These are phyloP conservation scores for Purpureocillium lavendulum DNA, from an alignment of 2,329 filamentous ascomycete genomes.

Conservation along the genomic window DNA sequence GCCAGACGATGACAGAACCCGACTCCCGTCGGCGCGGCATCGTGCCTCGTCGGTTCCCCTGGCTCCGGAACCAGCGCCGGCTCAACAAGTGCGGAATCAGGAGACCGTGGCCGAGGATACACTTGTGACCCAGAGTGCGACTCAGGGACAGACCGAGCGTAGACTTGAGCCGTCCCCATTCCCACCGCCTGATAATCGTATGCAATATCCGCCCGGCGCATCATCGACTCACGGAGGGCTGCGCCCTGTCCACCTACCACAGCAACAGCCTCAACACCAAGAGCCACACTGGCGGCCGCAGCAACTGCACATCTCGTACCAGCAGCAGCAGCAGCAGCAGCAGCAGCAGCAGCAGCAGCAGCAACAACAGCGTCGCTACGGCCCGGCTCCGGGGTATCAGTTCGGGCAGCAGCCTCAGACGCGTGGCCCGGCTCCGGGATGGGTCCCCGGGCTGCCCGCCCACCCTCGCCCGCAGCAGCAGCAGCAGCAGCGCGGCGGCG, in stretches of 20 bases:
- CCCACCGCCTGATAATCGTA: neutral
- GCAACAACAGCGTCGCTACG: neutral
- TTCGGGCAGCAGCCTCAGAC: neutral
- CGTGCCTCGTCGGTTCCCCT: neutral
- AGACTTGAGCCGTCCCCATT: slow-evolving; percentile 2
- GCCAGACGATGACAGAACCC: slow-evolving; percentile 13
- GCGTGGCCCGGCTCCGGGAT: neutral
- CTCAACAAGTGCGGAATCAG: no score
- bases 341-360: neutral
- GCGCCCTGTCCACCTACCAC: no score
- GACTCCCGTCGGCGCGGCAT: slow-evolving; percentile 6
- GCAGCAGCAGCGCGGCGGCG: slow-evolving; percentile 8
- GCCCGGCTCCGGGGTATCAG: no score
- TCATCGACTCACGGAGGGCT: no score
- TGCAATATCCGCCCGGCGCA: no score
- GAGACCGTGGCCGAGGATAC: no score
- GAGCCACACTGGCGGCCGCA: neutral
- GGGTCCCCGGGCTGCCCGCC: slow-evolving; percentile 6
- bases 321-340: neutral
- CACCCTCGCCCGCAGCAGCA: slow-evolving; percentile 7
- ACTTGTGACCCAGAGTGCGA: no score
- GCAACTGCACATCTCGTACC: neutral
- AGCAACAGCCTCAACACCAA: no score
- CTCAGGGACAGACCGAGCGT: no score
- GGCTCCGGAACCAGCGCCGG: no score